These are phyloP conservation scores for Candida andamanensis DNA, from an alignment of 805 yeast genomes.

Conservation along the genomic window DNA sequence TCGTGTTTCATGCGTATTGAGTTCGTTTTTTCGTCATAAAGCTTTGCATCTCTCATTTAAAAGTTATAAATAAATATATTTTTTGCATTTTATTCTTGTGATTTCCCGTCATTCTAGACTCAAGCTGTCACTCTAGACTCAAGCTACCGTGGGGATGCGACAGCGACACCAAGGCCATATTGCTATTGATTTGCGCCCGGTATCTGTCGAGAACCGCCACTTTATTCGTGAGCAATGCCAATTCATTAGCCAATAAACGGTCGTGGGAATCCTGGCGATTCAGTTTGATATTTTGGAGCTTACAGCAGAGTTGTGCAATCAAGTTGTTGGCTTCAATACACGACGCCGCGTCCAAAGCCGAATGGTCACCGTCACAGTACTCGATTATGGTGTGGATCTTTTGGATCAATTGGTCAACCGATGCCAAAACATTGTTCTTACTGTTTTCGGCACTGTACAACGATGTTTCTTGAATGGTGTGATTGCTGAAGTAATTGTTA, in stretches of 20 bases:
- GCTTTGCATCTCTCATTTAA: constrained; percentile 1
- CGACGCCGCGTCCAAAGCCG: constrained; percentile 6
- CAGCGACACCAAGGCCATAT: constrained; percentile 1
- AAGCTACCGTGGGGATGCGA: no score
- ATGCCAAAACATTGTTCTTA: constrained; percentile 5
- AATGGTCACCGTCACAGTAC: constrained; percentile 11
- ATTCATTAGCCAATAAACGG: constrained; percentile 20
- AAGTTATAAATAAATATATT: constrained; percentile 1
- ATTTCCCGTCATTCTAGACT: no score
- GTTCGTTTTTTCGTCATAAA: constrained; percentile 1
- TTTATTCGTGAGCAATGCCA: constrained; percentile 28
- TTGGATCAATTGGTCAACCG: constrained; percentile 18
- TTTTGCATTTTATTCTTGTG: no score
- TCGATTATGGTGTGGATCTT: constrained; percentile 19
- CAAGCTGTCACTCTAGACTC: no score
- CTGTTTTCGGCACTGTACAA: constrained; percentile 1
- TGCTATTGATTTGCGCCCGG: constrained; percentile 10
- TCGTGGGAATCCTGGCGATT: constrained; percentile 1
- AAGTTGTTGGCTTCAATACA: constrained; percentile 17
- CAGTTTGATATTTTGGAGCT: constrained; percentile 4
- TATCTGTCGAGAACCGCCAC: constrained; percentile 19
- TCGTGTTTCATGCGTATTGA: not conserved
- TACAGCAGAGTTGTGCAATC: constrained; percentile 19
- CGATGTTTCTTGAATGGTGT: not conserved
- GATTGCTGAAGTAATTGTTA: constrained; percentile 17